Evolutionary conservation across 208 protist genomes (phyloP).

Genomic region (Acanthamoeba rhysodes): DNA sequence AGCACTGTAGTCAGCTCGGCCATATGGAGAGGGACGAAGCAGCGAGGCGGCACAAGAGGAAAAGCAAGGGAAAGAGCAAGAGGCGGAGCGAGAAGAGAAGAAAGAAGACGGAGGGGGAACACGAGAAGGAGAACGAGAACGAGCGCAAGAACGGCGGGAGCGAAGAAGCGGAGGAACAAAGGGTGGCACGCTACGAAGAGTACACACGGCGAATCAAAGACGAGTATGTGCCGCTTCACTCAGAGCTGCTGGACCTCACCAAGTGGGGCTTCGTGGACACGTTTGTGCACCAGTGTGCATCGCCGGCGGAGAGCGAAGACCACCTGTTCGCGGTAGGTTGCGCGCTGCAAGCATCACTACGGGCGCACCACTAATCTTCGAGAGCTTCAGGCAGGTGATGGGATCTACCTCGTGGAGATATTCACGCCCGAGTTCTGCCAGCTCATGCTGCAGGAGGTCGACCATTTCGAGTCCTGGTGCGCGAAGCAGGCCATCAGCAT

Average conservation of each 20-base stretch:
- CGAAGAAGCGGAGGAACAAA: not conserved
- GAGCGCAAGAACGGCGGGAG: not conserved
- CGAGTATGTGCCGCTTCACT: not conserved
- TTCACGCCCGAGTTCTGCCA: slow-evolving; percentile 80
- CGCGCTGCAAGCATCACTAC: not conserved
- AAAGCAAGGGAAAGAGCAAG: not conserved
- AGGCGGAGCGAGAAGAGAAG: not conserved
- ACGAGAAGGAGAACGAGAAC: too few relatives aligned
- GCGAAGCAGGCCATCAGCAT: slow-evolving; percentile 57
- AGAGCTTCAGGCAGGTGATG: not conserved
- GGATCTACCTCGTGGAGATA: slow-evolving; percentile 78
- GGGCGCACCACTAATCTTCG: not conserved
- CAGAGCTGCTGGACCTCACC: not conserved
- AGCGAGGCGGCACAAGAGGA: not conserved
- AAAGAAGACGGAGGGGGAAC: not conserved
- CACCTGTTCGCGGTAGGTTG: not conserved
- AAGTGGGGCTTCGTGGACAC: not conserved
- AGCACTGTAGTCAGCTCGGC: too few relatives aligned
- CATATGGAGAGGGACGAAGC: too few relatives aligned
- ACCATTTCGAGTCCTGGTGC: slow-evolving; percentile 76
- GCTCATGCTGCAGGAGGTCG: slow-evolving; percentile 80
- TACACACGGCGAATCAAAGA: not conserved
- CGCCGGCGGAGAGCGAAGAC: too few relatives aligned
- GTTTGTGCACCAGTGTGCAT: not conserved
- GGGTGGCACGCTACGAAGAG: not conserved